Base-by-base conservation (phyloP, 2,329 filamentous ascomycete species). In the Talaromyces islandicus region DNA sequence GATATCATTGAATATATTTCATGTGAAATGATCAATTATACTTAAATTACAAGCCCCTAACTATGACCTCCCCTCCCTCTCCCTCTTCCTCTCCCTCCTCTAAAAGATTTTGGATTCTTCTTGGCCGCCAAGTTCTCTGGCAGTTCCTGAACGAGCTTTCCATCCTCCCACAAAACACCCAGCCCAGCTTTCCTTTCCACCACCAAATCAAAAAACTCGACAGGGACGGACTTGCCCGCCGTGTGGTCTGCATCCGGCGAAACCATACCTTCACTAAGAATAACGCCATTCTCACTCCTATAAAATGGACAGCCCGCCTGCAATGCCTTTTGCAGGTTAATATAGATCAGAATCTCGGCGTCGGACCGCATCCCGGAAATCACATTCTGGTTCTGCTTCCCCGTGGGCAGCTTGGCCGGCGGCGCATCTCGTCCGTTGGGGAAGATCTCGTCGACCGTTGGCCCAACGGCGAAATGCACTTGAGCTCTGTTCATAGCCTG, bases 401-500 rank as follows among this genome's bases (percentile, higher is more conserved):
- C 59, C 65, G 46, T 66, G 65, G 57, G 71, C 71, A 57, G 61
- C 46, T 59, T 52, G 38, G 61, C 60, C 54, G 24, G 35, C 55
- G 53, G 62, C 7, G 64, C 64, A 17, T 65, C 63, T 6, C 58
- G 54, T 4, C 64, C 56, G 62, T 69, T 32, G 59, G 70, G 66
- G 63, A 74, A 59, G 43, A 77, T 68, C 17, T 70, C 68, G 4
- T 71, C 67, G 50, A 73, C 65, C 0, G 89, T 86, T 12, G 92
- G 77, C 0, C 90, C 91, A 6, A 86, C 85, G 2, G 90, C 90
- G 71, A 94, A 96, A 76, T 99, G 94, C 29, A 97, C 88, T 70
- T 97, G 93, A 64, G 89, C 95, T 58, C 94, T 78, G 0, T 80
- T 81, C 94, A 97, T 97, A 61, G 82, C 83, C 66, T 85, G 86